Conservation (phyloP, 2,329 filamentous ascomycete genomes). For the Fusarium neocosmosporiellum region DNA sequence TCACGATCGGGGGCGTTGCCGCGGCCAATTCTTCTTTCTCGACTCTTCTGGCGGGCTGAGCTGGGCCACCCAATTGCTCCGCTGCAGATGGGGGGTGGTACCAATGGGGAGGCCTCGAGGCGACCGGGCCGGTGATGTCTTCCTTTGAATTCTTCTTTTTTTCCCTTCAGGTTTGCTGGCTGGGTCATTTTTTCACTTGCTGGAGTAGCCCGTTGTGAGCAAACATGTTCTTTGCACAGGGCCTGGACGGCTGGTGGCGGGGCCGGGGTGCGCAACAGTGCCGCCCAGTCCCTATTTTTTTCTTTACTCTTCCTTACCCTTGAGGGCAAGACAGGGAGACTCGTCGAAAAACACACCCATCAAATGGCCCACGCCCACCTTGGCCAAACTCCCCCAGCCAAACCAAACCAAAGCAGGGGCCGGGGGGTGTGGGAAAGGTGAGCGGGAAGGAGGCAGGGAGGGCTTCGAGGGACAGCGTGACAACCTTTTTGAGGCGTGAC, state of each 20-base stretch:
- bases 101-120: slow-evolving; percentile 25
- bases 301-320: background rate
- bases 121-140: slow-evolving; percentile 40
- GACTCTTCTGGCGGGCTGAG: slow-evolving; percentile 44
- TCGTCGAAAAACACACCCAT: slow-evolving; percentile 24
- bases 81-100: slow-evolving; percentile 34
- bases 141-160: background rate
- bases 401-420: slow-evolving; percentile 21
- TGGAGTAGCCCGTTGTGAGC: slow-evolving; percentile 10
- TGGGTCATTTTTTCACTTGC: background rate
- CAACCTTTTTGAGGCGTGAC: slow-evolving; percentile 37
- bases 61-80: slow-evolving; percentile 21
- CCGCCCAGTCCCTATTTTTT: background rate
- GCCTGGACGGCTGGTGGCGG: slow-evolving; percentile 12
- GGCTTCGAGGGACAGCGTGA: slow-evolving; percentile 36
- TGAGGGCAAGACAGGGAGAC: background rate
- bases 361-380: slow-evolving; percentile 15
- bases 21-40: slow-evolving; percentile 36
- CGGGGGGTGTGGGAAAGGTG: slow-evolving; percentile 35
- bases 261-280: background rate
- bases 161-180: background rate
- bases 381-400: slow-evolving; percentile 20
- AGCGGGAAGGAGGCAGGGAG: slow-evolving; percentile 35
- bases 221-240: slow-evolving; percentile 4
- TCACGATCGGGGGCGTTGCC: slow-evolving; percentile 44